Percentiles rank a stretch among this genome's conserved stretches.
phyloP scores from a whole-genome alignment of 2,329 filamentous ascomycete genomes.

The Alternaria burnsii region DNA sequence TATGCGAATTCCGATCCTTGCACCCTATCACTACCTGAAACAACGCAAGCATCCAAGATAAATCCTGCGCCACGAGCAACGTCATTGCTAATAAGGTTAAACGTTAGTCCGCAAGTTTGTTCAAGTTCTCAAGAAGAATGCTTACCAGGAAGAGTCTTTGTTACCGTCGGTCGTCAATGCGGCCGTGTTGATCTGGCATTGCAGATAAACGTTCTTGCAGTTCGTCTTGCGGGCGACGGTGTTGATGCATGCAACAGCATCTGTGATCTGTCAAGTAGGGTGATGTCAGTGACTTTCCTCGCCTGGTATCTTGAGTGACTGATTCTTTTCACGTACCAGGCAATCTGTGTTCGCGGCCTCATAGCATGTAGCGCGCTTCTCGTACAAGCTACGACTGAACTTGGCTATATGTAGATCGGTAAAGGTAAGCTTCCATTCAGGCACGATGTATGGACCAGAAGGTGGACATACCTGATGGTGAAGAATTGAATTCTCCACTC shows the following conservation, averaged over 20 bases:
- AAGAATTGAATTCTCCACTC: constrained; percentile 16
- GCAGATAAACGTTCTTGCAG: constrained; percentile 8
- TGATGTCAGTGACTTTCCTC: constrained; percentile 11
- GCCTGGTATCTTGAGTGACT: background rate
- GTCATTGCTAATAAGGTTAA: constrained; percentile 13
- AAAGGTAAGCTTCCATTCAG: constrained; percentile 10
- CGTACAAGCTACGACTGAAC: constrained; percentile 15
- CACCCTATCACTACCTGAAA: constrained; percentile 15
- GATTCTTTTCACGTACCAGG: constrained; percentile 11
- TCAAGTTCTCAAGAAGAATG: constrained; percentile 2
- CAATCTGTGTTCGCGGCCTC: constrained; percentile 13
- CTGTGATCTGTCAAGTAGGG: constrained; percentile 13
- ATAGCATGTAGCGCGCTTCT: constrained; percentile 21
- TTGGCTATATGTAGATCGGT: constrained; percentile 5
- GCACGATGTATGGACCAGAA: constrained; percentile 1
- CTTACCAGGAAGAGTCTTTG: constrained; percentile 17
- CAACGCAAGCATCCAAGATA: constrained; percentile 23
- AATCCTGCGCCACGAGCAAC: constrained; percentile 21
- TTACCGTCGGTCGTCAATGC: constrained; percentile 18
- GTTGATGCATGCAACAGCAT: constrained; percentile 23
- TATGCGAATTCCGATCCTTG: constrained; percentile 23
- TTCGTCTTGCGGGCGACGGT: constrained; percentile 20
- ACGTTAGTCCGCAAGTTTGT: background rate
- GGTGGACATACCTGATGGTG: constrained; percentile 16
- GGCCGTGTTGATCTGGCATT: constrained; percentile 17